Percentiles rank a stretch among this genome's conserved stretches.
Conservation (phyloP, 2,329 filamentous ascomycete genomes). For the Colletotrichum higginsianum region DNA sequence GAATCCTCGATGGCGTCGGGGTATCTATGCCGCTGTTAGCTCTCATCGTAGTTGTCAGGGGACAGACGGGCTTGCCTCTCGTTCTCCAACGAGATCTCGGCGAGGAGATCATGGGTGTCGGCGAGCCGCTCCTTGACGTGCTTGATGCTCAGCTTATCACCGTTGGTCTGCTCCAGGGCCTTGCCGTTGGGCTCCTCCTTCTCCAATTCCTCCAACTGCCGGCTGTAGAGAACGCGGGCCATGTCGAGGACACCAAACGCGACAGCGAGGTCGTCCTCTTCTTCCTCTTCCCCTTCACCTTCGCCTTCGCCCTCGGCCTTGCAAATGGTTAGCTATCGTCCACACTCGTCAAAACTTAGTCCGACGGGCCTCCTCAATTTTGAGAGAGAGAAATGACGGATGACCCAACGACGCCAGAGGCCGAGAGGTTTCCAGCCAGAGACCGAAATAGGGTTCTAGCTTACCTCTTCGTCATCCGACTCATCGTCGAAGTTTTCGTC, state of each 20-base stretch:
- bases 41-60: neutral
- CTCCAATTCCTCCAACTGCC: slow-evolving; percentile 62
- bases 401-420: neutral
- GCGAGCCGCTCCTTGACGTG: slow-evolving; percentile 88
- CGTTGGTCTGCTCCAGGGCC: slow-evolving; percentile 58
- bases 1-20: slow-evolving; percentile 89
- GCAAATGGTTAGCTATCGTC: slow-evolving; percentile 32
- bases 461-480: slow-evolving; percentile 80
- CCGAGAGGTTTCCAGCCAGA: slow-evolving; percentile 4
- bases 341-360: neutral
- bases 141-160: slow-evolving; percentile 59
- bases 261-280: slow-evolving; percentile 82
- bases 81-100: slow-evolving; percentile 97
- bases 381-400: neutral
- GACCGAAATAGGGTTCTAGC: slow-evolving; percentile 36
- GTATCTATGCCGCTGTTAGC: slow-evolving; percentile 67
- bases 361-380: neutral
- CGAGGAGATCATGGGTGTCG: slow-evolving; percentile 93
- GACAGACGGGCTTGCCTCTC: slow-evolving; percentile 71
- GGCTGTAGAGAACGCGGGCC: slow-evolving; percentile 76
- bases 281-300: slow-evolving; percentile 63
- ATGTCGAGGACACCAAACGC: slow-evolving; percentile 90
- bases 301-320: slow-evolving; percentile 57
- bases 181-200: slow-evolving; percentile 58
- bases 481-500: slow-evolving; percentile 94